A percentile compares a stretch with the other conserved stretches of the same genome.
Conservation (phyloP, 2,329 filamentous ascomycete genomes). For the Verticillium nonalfalfae region DNA sequence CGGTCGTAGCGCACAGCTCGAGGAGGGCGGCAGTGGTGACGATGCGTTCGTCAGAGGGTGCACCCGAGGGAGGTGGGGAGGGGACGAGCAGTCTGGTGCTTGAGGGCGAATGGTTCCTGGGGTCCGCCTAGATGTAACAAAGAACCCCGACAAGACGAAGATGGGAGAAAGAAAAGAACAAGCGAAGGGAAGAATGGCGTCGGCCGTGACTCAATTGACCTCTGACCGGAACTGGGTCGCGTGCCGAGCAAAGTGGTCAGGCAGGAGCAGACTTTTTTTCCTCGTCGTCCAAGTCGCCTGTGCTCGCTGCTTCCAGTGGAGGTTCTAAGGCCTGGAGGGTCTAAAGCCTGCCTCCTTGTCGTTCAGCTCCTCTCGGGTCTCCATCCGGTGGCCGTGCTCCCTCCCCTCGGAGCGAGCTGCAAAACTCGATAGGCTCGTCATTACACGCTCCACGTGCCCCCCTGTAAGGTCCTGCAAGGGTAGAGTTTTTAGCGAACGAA, state of each 20-base stretch:
- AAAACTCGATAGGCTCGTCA: not conserved
- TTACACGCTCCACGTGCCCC: not conserved
- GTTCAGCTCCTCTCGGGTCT: not conserved
- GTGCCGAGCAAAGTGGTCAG: not conserved
- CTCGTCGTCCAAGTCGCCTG: not conserved
- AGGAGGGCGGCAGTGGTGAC: not conserved
- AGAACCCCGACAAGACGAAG: not conserved
- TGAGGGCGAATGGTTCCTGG: not conserved
- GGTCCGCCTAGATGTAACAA: not conserved
- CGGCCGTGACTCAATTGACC: not conserved
- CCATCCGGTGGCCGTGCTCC: not conserved
- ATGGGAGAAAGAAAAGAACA: not conserved
- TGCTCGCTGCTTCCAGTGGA: not conserved
- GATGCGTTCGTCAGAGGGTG: slow-evolving; percentile 6
- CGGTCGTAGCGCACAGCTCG: not conserved
- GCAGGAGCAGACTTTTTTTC: not conserved
- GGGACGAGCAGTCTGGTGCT: not conserved
- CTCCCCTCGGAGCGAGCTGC: not conserved
- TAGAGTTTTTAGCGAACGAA: not conserved
- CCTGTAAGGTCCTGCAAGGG: not conserved
- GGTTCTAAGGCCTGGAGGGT: not conserved
- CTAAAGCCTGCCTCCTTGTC: too few species aligned
- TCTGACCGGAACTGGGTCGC: not conserved
- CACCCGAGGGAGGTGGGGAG: not conserved
- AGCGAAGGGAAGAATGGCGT: not conserved